Percentiles rank a stretch among this genome's conserved stretches.
phyloP scores from a whole-genome alignment of 2,329 filamentous ascomycete genomes.

The Cladosporium halotolerans region DNA sequence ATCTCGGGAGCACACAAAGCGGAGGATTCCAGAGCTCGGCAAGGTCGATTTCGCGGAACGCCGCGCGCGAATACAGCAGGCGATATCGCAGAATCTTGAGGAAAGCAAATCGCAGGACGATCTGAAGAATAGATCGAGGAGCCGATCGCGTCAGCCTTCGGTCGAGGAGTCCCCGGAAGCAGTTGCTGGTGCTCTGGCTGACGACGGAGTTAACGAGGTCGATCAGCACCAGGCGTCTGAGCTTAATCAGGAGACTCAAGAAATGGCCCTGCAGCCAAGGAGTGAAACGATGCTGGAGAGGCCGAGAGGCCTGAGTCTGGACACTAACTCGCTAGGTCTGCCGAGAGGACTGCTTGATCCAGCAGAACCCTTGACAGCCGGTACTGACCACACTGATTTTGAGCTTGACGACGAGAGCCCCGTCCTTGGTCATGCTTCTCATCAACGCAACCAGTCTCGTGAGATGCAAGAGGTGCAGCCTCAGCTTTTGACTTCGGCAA shows the following conservation, averaged over 20 bases:
- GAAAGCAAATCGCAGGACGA: slow-evolving; percentile 41
- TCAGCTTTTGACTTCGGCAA: slow-evolving; percentile 1
- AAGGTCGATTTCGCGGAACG: slow-evolving; percentile 81
- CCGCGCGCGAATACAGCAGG: slow-evolving; percentile 73
- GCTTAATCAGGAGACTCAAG: slow-evolving; percentile 12
- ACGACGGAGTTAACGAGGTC: background rate
- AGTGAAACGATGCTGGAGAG: background rate
- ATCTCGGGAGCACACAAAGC: slow-evolving; percentile 40
- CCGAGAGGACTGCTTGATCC: slow-evolving; percentile 8
- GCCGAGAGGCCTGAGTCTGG: slow-evolving; percentile 20
- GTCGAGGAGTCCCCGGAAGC: slow-evolving; percentile 36
- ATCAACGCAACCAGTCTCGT: background rate
- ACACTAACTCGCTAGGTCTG: slow-evolving; percentile 19
- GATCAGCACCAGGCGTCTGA: slow-evolving; percentile 13
- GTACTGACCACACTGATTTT: slow-evolving; percentile 37
- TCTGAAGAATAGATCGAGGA: slow-evolving; percentile 14
- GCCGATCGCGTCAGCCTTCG: slow-evolving; percentile 15
- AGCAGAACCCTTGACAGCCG: slow-evolving; percentile 26
- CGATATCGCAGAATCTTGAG: slow-evolving; percentile 76
- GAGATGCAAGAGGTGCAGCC: background rate
- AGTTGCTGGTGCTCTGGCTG: slow-evolving; percentile 18
- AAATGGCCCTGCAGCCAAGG: background rate
- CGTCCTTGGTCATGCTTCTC: slow-evolving; percentile 29
- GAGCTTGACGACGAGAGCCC: slow-evolving; percentile 58
- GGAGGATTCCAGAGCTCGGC: slow-evolving; percentile 55